A percentile compares a stretch with the other conserved stretches of the same genome.
phyloP scores from a whole-genome alignment of 2,329 filamentous ascomycete genomes.

The Colletotrichum horii region DNA sequence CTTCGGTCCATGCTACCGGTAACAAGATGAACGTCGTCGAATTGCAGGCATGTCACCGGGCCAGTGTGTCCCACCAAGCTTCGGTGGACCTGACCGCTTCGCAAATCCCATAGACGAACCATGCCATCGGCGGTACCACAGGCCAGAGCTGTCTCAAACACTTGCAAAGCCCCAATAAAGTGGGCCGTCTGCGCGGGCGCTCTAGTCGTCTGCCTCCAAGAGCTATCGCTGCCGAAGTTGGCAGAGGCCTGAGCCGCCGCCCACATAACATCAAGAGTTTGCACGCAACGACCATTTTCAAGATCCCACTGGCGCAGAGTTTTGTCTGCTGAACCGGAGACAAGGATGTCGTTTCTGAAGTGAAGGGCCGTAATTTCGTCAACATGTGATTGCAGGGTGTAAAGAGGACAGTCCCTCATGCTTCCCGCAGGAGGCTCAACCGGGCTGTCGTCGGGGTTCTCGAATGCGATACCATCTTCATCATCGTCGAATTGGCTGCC shows the following conservation, averaged over 20 bases:
- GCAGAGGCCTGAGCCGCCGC: conserved; percentile 88
- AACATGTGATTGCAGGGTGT: conserved; percentile 86
- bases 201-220: conserved; percentile 77
- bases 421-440: conserved; percentile 77
- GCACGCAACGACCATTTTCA: conserved; percentile 94
- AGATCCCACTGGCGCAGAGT: conserved; percentile 98
- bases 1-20: conserved; percentile 93
- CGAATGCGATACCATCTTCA: conserved; percentile 74
- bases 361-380: conserved; percentile 94
- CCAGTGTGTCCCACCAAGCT: conserved; percentile 96
- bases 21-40: conserved; percentile 93
- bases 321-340: conserved; percentile 97
- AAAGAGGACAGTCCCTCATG: conserved; percentile 90
- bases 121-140: conserved; percentile 98
- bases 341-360: conserved; percentile 86
- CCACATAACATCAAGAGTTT: conserved; percentile 98
- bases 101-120: conserved; percentile 95
- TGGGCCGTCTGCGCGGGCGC: conserved; percentile 74
- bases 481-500: conserved; percentile 63
- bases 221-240: conserved; percentile 64
- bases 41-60: conserved; percentile 91
- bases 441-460: conserved; percentile 70
- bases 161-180: conserved; percentile 93
- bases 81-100: conserved; percentile 95
- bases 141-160: conserved; percentile 93